Conservation (phyloP, 371 early-diverging fungal species). For the Nosema muscidifuracis region DNA sequence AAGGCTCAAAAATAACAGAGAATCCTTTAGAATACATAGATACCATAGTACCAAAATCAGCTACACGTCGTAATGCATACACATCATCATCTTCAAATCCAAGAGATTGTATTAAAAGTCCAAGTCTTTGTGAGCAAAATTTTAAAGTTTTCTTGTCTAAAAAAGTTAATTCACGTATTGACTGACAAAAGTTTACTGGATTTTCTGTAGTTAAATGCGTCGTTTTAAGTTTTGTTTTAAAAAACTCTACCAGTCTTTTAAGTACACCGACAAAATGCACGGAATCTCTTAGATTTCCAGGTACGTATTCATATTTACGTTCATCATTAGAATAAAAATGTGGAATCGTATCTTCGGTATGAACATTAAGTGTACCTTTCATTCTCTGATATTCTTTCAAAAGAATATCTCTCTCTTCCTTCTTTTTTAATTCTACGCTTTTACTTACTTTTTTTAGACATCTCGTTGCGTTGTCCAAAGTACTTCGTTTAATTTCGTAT, state of each 20-base stretch:
- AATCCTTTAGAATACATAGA: conserved; percentile 92
- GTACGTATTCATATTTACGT: conserved; percentile 72
- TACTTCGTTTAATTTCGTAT: conserved; percentile 78
- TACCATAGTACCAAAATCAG: conserved; percentile 84
- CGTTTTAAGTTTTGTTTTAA: conserved; percentile 89
- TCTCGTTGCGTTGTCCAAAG: conserved; percentile 69
- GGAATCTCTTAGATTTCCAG: conserved; percentile 90
- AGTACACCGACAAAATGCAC: conserved; percentile 93
- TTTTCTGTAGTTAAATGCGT: conserved; percentile 93
- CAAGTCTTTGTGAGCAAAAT: conserved; percentile 71
- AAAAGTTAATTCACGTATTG: conserved; percentile 70
- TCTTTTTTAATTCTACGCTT: conserved; percentile 66
- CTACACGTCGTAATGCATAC: conserved; percentile 73
- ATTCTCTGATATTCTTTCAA: conserved; percentile 18
- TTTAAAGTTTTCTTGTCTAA: conserved; percentile 55
- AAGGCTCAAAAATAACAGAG: conserved; percentile 89
- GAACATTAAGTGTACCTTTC: conserved; percentile 10
- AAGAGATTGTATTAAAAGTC: conserved; percentile 75
- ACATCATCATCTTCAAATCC: conserved; percentile 81
- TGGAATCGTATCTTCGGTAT: conserved; percentile 24
- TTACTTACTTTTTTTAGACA: conserved; percentile 68
- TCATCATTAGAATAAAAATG: conserved; percentile 28
- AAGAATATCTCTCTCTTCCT: conserved; percentile 73
- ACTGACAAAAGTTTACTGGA: conserved; percentile 78
- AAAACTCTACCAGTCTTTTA: conserved; percentile 89